These are phyloP conservation scores for Leonotis leonurus DNA, from an alignment of 257 asterid genomes.

Conservation along the genomic window DNA sequence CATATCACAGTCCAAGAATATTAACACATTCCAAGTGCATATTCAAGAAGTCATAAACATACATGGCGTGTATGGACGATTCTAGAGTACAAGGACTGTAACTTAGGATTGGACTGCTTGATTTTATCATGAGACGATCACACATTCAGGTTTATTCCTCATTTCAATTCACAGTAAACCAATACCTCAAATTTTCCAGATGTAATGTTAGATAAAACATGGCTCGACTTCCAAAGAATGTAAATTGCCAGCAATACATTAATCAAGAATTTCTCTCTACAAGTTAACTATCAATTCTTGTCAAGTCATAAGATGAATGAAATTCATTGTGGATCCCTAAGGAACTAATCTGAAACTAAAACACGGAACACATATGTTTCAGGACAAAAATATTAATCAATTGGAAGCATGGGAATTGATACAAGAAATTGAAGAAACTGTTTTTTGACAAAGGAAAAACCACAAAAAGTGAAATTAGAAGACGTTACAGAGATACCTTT, in stretches of 20 bases:
- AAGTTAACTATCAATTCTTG: neutral
- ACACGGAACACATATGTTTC: neutral
- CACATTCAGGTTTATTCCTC: neutral
- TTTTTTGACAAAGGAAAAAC: neutral
- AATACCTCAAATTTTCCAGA: conserved; percentile 1
- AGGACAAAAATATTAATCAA: neutral
- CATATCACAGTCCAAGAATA: neutral
- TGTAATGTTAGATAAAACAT: neutral
- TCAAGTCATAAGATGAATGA: neutral
- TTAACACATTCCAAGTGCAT: neutral
- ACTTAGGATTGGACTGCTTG: neutral
- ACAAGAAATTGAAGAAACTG: conserved; percentile 14
- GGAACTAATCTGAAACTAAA: neutral
- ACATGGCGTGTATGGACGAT: neutral
- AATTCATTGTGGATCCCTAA: conserved; percentile 2
- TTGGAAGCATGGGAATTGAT: neutral
- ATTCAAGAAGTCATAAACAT: neutral
- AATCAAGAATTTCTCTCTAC: neutral
- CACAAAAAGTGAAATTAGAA: neutral
- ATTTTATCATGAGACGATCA: neutral
- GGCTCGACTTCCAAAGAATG: conserved; percentile 6
- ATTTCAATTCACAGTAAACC: neutral
- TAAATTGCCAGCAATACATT: conserved; percentile 6
- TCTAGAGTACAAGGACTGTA: neutral
- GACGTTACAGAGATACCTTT: neutral